Evolutionary conservation across 2,329 filamentous ascomycete genomes (phyloP), one percentile per base, ranked within the genome.

Genomic region (Fonsecaea pugnacius): DNA sequence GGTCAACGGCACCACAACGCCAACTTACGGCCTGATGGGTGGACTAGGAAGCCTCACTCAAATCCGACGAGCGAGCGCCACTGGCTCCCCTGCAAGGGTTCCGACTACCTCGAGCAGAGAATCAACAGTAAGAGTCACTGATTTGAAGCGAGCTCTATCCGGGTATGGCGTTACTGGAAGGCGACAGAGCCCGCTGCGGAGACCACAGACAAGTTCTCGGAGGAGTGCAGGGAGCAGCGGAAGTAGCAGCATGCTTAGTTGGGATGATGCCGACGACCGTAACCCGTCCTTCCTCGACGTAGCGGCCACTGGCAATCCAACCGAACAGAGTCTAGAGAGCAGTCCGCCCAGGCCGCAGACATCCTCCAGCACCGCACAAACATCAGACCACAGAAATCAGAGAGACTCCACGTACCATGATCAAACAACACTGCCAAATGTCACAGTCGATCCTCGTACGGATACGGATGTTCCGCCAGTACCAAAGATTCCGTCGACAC

Each of bases 141-240:
- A 82, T 56, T 69, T 83, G 60, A 79, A 79, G 54, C 76, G 80
- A 38, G 79, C 79, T n/a, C 76, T 83, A 16, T 79, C 79, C 1
- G 75, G 79, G 8, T 75, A 76, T 30, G 73, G 72, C 18, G 76
- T 74, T 14, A 70, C 71, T 38, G 63, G 71, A 36, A 74, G 78
- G 53, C 75, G 74, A 35, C 74, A 76, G 50, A 81, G 79, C 66
- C 79, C 80, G 4, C 69, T 82, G 33, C 74, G 79, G n/a, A 73
- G 66, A 63, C 62, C 61, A 27, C 38, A 55, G n/a, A 60, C 60
- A 21, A 30, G 54, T 10, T 68, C 66, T 10, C 52, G 68, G 32
- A 63, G 60, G 61, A 71, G 76, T 48, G 66, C 72, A 21, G 77
- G 73, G 14, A 79, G 76, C 4, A 79, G 78, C 62, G 62, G 58